Percentiles rank a stretch among this genome's conserved stretches.
Conservation (phyloP, 306 rosid genomes). For the Cucurbita maxima region DNA sequence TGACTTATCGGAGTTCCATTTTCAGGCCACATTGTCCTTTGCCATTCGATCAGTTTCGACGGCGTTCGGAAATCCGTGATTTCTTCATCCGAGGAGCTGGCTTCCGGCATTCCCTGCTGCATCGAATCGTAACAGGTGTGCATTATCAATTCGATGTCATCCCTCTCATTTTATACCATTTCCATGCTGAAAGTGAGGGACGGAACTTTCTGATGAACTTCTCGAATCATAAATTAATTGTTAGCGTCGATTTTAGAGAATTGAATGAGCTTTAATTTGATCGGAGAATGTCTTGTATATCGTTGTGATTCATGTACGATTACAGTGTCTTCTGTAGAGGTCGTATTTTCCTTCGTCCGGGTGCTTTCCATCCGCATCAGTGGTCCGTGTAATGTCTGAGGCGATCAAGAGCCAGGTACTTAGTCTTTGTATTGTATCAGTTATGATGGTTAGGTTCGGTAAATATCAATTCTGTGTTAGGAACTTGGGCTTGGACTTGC, state of each 20-base stretch:
- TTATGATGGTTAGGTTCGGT: not conserved
- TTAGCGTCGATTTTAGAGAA: not conserved
- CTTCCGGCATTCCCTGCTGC: slow-evolving; percentile 27
- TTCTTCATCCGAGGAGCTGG: slow-evolving; percentile 19
- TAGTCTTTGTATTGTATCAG: not conserved
- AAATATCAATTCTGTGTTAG: not conserved
- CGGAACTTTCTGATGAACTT: not conserved
- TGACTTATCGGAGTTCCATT: not conserved
- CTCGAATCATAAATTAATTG: not conserved
- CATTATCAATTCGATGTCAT: slow-evolving; percentile 2
- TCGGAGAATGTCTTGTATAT: not conserved
- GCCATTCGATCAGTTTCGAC: slow-evolving; percentile 19
- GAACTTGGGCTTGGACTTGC: not conserved
- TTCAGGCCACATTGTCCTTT: slow-evolving; percentile 15
- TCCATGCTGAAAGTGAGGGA: not conserved
- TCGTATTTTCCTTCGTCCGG: slow-evolving; percentile 26
- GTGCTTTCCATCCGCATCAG: slow-evolving; percentile 27
- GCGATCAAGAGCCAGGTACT: slow-evolving; percentile 9
- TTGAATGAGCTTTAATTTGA: not conserved
- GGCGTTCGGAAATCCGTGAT: slow-evolving; percentile 8
- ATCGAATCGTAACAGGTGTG: slow-evolving; percentile 18
- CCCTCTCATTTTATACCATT: not conserved
- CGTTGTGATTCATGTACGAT: not conserved
- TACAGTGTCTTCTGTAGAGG: slow-evolving; percentile 16
- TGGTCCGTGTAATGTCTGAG: slow-evolving; percentile 7